Evolutionary conservation across 495 filamentous ascomycete species (phyloP).

Genomic region (Hypoxylon intermedium): DNA sequence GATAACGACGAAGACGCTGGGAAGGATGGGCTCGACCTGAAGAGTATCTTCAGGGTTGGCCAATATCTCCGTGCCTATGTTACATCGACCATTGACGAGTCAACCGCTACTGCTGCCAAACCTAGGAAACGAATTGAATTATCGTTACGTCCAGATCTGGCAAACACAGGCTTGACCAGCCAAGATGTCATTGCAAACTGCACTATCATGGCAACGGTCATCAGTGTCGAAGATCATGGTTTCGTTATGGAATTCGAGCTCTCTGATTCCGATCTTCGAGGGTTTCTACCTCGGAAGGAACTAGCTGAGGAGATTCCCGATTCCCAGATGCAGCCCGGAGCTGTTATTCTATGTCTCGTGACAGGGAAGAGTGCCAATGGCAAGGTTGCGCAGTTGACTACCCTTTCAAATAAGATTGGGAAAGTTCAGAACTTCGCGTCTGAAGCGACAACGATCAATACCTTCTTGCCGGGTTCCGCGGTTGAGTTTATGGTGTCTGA

Average conservation of each 20-base stretch:
- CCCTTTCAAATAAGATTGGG: constrained; percentile 69
- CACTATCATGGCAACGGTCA: constrained; percentile 84
- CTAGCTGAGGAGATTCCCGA: constrained; percentile 70
- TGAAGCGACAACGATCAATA: constrained; percentile 82
- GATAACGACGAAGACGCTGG: constrained; percentile 55
- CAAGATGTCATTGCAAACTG: constrained; percentile 73
- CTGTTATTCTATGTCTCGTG: constrained; percentile 82
- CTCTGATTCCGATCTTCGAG: constrained; percentile 68
- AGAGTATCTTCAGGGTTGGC: constrained; percentile 76
- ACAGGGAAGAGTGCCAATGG: constrained; percentile 76
- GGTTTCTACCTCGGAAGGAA: constrained; percentile 91
- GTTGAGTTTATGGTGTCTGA: constrained; percentile 87
- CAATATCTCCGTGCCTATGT: constrained; percentile 91
- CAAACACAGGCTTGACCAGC: constrained; percentile 75
- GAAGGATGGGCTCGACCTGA: constrained; percentile 69
- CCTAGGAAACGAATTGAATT: constrained; percentile 83
- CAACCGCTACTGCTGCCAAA: constrained; percentile 57
- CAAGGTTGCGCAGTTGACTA: constrained; percentile 86
- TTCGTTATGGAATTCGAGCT: constrained; percentile 91
- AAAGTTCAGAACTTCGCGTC: constrained; percentile 73
- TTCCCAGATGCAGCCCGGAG: constrained; percentile 66
- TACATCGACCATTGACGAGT: constrained; percentile 71
- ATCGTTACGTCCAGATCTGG: constrained; percentile 74
- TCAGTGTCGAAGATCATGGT: constrained; percentile 93
- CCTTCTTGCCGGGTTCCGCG: constrained; percentile 88